Percentiles rank a stretch among this genome's conserved stretches.
phyloP scores from a whole-genome alignment of 2,329 filamentous ascomycete genomes.

The Ceratocystis ficicola region DNA sequence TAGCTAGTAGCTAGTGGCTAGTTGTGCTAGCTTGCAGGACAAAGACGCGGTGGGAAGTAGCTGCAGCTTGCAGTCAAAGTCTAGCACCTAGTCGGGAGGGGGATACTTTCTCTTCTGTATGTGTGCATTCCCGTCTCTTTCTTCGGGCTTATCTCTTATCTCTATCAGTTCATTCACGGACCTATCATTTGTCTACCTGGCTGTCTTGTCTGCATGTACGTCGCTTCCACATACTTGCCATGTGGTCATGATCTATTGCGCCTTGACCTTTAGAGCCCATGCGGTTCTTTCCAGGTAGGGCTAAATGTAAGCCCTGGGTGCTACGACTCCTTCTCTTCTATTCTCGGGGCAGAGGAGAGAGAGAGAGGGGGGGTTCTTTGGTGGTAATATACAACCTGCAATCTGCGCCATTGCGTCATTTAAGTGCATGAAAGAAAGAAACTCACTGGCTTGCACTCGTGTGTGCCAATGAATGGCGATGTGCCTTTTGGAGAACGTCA shows the following conservation, averaged over 20 bases:
- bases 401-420: neutral
- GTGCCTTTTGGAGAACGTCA: too few species aligned
- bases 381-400: neutral
- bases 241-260: neutral
- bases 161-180: neutral
- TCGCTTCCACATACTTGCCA: neutral
- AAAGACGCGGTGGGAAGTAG: too few species aligned
- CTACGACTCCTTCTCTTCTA: neutral
- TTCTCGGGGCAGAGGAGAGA: too few species aligned
- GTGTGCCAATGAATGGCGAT: too few species aligned
- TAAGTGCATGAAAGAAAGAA: neutral
- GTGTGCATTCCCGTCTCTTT: too few species aligned
- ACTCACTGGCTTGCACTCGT: neutral
- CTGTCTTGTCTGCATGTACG: neutral
- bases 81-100: too few species aligned
- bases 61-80: too few species aligned
- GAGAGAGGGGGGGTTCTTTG: neutral
- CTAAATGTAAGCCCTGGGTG: neutral
- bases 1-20: too few species aligned
- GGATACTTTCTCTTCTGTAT: too few species aligned
- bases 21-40: too few species aligned
- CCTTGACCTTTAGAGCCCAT: slow-evolving; percentile 6
- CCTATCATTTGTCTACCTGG: neutral
- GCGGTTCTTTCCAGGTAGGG: neutral
- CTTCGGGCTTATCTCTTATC: neutral